A percentile compares a stretch with the other conserved stretches of the same genome.
These are phyloP conservation scores for Allantophomopsis cytisporea DNA, from an alignment of 2,329 filamentous ascomycete species.

Conservation along the genomic window DNA sequence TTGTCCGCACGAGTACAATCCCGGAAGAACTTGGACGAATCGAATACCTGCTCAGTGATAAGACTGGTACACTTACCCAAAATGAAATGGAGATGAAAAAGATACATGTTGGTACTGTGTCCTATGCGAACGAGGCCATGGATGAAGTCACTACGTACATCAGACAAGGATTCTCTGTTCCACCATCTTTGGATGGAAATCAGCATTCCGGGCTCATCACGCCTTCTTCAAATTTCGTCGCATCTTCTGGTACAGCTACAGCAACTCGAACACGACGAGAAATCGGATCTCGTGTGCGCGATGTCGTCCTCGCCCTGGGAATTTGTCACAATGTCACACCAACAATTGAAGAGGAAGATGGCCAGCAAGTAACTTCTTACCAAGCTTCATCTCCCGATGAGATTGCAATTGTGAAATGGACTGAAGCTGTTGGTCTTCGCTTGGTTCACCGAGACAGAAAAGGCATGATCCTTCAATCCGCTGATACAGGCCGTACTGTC, in stretches of 20 bases:
- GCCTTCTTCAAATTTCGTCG: conserved; percentile 57
- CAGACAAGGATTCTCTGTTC: conserved; percentile 62
- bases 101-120: conserved; percentile 94
- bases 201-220: conserved; percentile 48
- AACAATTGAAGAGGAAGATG: conserved; percentile 71
- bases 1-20: conserved; percentile 93
- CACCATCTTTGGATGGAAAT: conserved; percentile 28
- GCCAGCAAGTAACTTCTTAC: conserved; percentile 67
- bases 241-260: conserved; percentile 39
- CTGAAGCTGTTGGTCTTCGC: conserved; percentile 79
- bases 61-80: conserved; percentile 94
- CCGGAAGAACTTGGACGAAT: conserved; percentile 92
- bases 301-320: conserved; percentile 82
- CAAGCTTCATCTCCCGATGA: conserved; percentile 97
- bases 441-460: conserved; percentile 77
- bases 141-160: conserved; percentile 87
- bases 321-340: conserved; percentile 97
- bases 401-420: conserved; percentile 95
- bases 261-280: conserved; percentile 80
- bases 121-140: conserved; percentile 97
- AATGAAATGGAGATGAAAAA: conserved; percentile 99
- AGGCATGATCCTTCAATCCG: conserved; percentile 69
- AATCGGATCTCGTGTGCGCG: conserved; percentile 84
- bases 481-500: conserved; percentile 57
- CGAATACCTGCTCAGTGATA: conserved; percentile 92